Base-by-base conservation (phyloP, 83 land plant species). In the Picea engelmannii region DNA sequence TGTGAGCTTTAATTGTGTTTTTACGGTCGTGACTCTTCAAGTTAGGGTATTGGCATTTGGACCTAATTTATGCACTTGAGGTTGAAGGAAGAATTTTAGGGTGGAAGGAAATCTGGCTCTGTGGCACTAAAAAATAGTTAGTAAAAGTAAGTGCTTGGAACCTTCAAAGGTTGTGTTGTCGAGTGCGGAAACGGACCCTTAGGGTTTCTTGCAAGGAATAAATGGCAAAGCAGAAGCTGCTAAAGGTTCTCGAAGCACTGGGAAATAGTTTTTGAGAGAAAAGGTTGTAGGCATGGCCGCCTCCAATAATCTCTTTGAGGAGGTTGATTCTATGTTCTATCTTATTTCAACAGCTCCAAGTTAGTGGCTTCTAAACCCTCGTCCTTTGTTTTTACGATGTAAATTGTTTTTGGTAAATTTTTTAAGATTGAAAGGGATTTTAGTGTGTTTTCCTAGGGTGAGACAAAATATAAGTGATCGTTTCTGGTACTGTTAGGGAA, bases 321-420 rank as follows among this genome's bases (percentile, higher is more conserved):
- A 73, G 58, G 58, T 3, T 38, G 58, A 44, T 40, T 44, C 76
- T 4, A 44, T 44, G 55, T 73, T 44, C 21, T 21, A 25, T n/a
- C 76, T 73, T n/a, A 18, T 73, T 73, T 20, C 55, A 4, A 44
- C 76, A 20, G 55, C 55, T 10, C 76, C 76, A 73, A 73, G 76
- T 73, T 73, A 73, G 76, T 71, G 24, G 3, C 76, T 71, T 44
- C 18, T 38, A 69, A 31, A 38, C 40, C 38, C 35, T 67, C 17
- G 16, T 4, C 18, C 1, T 16, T 35, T 69, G 73, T 38, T 17
- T 69, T 2, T 69, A 49, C 1, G 55, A 49, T 49, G 55, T 10
- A 49, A 10, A 10, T 1, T 1, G 9, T 49, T 49, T 10, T 49
- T 49, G 55, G 55, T 49, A 49, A 49, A 49, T 12, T 49, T 49